Evolutionary conservation across 331 rosid genomes (phyloP).

Genomic region (Prunus yedoensis): DNA sequence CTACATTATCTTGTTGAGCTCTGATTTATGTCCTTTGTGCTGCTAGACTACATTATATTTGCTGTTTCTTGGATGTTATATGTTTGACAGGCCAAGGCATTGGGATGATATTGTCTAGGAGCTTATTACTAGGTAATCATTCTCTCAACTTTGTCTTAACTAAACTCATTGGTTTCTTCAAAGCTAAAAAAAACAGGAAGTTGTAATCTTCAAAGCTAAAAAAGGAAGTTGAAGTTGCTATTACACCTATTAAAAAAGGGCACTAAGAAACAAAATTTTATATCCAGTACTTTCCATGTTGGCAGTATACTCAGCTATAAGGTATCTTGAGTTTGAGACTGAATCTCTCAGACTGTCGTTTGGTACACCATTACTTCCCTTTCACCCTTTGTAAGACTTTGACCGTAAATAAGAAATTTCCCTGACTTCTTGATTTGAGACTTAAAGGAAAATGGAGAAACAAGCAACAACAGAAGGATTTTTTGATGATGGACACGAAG

Average conservation of each 20-base stretch:
- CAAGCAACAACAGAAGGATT: neutral
- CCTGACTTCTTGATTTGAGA: neutral
- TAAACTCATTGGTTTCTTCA: neutral
- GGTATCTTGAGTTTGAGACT: neutral
- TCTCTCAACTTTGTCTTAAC: neutral
- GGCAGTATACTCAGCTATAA: neutral
- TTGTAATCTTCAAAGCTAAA: neutral
- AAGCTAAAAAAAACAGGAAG: neutral
- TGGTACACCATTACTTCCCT: neutral
- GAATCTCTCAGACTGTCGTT: neutral
- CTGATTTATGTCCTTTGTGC: neutral
- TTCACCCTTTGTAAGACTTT: neutral
- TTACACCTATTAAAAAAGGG: neutral
- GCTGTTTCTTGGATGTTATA: too few relatives aligned
- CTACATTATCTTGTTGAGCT: neutral
- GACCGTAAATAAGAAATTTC: neutral
- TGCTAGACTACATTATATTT: neutral
- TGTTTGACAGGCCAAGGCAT: neutral
- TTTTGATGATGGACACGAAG: constrained; percentile 22
- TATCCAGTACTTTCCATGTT: neutral
- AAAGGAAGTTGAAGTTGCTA: too few relatives aligned
- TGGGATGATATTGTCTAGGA: neutral
- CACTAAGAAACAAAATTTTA: neutral
- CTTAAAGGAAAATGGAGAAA: constrained; percentile 13
- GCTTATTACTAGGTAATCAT: neutral